phyloP scores from a whole-genome alignment of 2,329 filamentous ascomycete genomes.

The Trichoderma atroviride region DNA sequence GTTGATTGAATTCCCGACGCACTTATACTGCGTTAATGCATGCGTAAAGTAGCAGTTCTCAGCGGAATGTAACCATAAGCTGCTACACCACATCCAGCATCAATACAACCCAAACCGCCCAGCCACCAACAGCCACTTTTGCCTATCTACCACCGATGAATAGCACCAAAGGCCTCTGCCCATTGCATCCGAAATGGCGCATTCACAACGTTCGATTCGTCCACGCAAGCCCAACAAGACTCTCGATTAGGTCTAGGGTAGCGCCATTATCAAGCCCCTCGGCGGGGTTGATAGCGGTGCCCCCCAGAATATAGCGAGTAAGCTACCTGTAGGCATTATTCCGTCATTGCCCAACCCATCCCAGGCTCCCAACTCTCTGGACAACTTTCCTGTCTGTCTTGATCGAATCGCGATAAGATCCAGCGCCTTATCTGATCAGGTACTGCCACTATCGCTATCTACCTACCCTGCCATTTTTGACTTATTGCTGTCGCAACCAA shows the following conservation, averaged over 20 bases:
- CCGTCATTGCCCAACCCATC: background rate
- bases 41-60: background rate
- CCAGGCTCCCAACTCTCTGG: background rate
- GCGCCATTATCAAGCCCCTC: constrained; percentile 16
- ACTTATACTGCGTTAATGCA: background rate
- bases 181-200: background rate
- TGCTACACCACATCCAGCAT: background rate
- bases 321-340: background rate
- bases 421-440: constrained; percentile 11
- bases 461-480: background rate
- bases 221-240: background rate
- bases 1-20: background rate
- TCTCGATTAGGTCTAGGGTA: constrained; percentile 22
- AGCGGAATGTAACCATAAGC: background rate
- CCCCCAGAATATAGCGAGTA: background rate
- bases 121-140: background rate
- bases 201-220: background rate
- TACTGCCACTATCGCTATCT: background rate
- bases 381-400: background rate
- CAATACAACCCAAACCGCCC: background rate
- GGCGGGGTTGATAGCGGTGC: constrained; percentile 16
- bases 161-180: background rate
- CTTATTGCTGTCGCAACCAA: background rate
- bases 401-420: constrained; percentile 5
- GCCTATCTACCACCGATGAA: background rate